Evolutionary conservation across 2,329 filamentous ascomycete species (phyloP).

Genomic region (Leptosphaerulina australis): DNA sequence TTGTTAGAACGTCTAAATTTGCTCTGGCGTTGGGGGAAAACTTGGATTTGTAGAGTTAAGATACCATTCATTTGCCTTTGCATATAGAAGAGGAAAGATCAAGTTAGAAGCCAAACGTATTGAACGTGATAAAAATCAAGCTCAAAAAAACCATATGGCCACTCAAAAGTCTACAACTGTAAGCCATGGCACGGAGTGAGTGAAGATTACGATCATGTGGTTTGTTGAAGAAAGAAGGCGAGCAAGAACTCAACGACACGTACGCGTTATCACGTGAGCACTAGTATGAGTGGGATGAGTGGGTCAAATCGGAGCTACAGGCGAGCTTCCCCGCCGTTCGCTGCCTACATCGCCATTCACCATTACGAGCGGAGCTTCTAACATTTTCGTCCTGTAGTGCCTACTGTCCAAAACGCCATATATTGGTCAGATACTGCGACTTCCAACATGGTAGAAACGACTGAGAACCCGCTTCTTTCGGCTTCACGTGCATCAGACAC

Average conservation of each 20-base stretch:
- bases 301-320: not conserved
- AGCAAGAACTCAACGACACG: not conserved
- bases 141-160: too few relatives aligned
- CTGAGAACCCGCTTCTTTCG: conserved; percentile 52
- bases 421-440: not conserved
- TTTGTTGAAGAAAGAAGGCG: not conserved
- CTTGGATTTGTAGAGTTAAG: not conserved
- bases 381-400: not conserved
- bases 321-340: conserved; percentile 17
- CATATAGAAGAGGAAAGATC: not conserved
- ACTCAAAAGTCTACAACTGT: too few relatives aligned
- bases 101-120: not conserved
- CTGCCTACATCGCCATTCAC: conserved; percentile 1
- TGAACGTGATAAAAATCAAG: not conserved
- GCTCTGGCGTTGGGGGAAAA: conserved; percentile 4
- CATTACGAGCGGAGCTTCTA: conserved; percentile 7
- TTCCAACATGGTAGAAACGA: conserved; percentile 44
- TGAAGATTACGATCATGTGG: not conserved
- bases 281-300: not conserved
- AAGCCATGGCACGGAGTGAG: too few relatives aligned
- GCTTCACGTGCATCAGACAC: conserved; percentile 65
- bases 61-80: conserved; percentile 13
- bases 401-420: not conserved
- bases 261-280: not conserved
- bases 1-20: not conserved